Percentiles rank a stretch among this genome's conserved stretches.
phyloP scores from a whole-genome alignment of 169 alveolate genomes.

The Cryptosporidium sp. region DNA sequence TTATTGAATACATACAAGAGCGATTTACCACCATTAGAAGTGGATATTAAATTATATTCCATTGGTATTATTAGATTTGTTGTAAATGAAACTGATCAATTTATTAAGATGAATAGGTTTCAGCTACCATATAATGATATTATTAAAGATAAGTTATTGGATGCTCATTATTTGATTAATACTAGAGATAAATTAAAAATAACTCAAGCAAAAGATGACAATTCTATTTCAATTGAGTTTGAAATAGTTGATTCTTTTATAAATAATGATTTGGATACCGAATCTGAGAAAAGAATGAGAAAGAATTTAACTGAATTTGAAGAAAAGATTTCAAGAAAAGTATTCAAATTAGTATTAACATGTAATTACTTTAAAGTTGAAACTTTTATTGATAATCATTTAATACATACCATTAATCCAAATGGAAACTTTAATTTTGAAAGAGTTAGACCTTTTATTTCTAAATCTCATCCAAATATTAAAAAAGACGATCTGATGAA shows the following conservation, averaged over 20 bases:
- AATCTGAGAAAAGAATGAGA: neutral
- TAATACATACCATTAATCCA: slow-evolving; percentile 31
- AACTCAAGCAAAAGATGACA: neutral
- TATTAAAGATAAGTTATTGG: slow-evolving; percentile 42
- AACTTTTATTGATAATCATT: slow-evolving; percentile 19
- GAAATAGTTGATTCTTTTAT: neutral
- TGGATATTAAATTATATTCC: slow-evolving; percentile 21
- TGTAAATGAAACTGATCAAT: slow-evolving; percentile 56
- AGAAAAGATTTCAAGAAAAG: neutral
- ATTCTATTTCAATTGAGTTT: slow-evolving; percentile 13
- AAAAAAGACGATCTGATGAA: slow-evolving; percentile 51
- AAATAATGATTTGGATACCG: neutral
- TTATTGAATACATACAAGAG: slow-evolving; percentile 24
- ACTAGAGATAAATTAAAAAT: slow-evolving; percentile 17
- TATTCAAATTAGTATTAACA: slow-evolving; percentile 5
- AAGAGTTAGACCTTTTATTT: slow-evolving; percentile 58
- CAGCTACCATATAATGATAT: slow-evolving; percentile 28
- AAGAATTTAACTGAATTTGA: neutral
- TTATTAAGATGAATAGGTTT: slow-evolving; percentile 27
- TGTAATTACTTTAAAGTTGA: slow-evolving; percentile 45
- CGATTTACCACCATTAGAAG: slow-evolving; percentile 45
- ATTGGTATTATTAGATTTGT: slow-evolving; percentile 32
- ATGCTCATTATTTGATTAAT: slow-evolving; percentile 18
- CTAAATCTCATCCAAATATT: slow-evolving; percentile 16
- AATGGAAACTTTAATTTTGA: slow-evolving; percentile 64